A percentile compares a stretch with the other conserved stretches of the same genome.
Conservation (phyloP, 495 filamentous ascomycete genomes). For the Hypoxylon lienhwacheense region DNA sequence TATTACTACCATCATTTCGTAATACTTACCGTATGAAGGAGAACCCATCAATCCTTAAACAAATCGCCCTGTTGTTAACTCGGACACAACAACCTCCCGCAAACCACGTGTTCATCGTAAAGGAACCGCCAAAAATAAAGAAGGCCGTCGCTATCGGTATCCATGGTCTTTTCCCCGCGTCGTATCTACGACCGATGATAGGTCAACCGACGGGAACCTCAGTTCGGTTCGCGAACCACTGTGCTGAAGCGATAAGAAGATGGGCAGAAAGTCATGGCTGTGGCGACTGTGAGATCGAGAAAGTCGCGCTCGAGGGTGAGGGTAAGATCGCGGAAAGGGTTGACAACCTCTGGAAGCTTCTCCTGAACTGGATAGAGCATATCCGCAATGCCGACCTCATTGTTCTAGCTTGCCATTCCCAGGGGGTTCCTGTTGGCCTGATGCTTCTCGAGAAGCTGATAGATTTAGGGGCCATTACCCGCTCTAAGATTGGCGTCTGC, state of each 20-base stretch:
- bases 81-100: slow-evolving; percentile 61
- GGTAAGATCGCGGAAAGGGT: slow-evolving; percentile 91
- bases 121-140: slow-evolving; percentile 69
- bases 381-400: slow-evolving; percentile 87
- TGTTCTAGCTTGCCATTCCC: slow-evolving; percentile 86
- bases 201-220: slow-evolving; percentile 96
- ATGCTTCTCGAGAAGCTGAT: slow-evolving; percentile 95
- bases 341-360: slow-evolving; percentile 87
- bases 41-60: slow-evolving; percentile 70
- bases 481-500: slow-evolving; percentile 74
- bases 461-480: slow-evolving; percentile 69
- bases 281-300: slow-evolving; percentile 72
- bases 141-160: slow-evolving; percentile 90
- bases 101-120: slow-evolving; percentile 73
- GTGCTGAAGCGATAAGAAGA: slow-evolving; percentile 76
- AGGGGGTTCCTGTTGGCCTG: slow-evolving; percentile 90
- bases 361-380: slow-evolving; percentile 93
- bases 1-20: slow-evolving; percentile 68
- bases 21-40: slow-evolving; percentile 68
- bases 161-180: slow-evolving; percentile 90
- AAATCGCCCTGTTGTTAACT: slow-evolving; percentile 67
- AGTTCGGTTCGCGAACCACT: slow-evolving; percentile 86
- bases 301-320: slow-evolving; percentile 95
- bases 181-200: slow-evolving; percentile 78
- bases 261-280: slow-evolving; percentile 74